Evolutionary conservation across 2,329 filamentous ascomycete species (phyloP), one percentile per base, ranked within the genome.

Genomic region (Calonectria leucothoes): DNA sequence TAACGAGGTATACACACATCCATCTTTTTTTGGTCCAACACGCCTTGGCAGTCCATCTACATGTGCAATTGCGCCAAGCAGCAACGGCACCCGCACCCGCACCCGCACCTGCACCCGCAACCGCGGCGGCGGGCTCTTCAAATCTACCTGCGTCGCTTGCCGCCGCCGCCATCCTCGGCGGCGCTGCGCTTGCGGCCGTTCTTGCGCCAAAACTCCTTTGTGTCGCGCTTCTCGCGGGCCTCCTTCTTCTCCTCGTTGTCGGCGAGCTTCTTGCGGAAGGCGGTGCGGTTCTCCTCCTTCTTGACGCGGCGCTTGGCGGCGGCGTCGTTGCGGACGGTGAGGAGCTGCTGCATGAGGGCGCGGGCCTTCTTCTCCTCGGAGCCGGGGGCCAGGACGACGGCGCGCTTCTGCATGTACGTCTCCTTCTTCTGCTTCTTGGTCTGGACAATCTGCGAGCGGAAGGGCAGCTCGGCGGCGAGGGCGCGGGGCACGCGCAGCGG

Each of bases 371-470:
- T 95, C 89, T 99, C 97, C 84, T 98, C 96, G 33, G 93, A 93
- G 15, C 93, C 90, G 31, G 93, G 93, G 15, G 93, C 89, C 20
- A 95, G 86, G 29, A 98, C 91, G n/a, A 98, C 95, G 17, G 96
- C 97, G 12, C 97, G 94, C 87, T 98, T 98, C 88, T 98, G 95
- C 89, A 98, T 89, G 84, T 99, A 99, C 27, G 96, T 98, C 82
- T 93, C 86, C 80, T 92, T 93, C 83, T 91, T 92, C 87, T 96
- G 95, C 74, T 94, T 92, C 85, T 93, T 94, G 87, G 94, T 96
- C 82, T 92, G 88, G 27, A 93, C 91, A 81, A 98, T 96, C 84
- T 99, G 97, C 15, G 94, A 96, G 83, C 96, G 96, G 91, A 94
- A 99, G 6, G 97, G 97, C 12, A 99, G 91, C 7, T 95, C 91